A percentile compares a stretch with the other conserved stretches of the same genome.
Evolutionary conservation across 2,329 filamentous ascomycete genomes (phyloP).

Genomic region (Reticulascus tulasneorum): DNA sequence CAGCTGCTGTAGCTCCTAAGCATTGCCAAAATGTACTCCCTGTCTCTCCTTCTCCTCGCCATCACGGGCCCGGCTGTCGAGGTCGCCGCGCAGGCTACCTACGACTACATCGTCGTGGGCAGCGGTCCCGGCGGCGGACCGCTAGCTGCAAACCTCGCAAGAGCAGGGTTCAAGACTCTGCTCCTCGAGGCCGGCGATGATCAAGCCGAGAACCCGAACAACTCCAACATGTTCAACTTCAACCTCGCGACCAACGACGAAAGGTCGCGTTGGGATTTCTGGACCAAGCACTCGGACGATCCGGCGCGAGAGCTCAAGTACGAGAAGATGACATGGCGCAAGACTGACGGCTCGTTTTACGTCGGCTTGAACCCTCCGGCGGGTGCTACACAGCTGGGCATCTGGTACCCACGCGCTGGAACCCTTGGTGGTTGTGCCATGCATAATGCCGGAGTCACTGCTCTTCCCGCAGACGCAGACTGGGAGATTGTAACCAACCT

Average conservation of each 20-base stretch:
- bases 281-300: conserved; percentile 55
- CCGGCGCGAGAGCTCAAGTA: conserved; percentile 37
- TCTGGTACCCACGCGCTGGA: conserved; percentile 41
- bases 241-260: background rate
- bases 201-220: conserved; percentile 32
- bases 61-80: too few species aligned
- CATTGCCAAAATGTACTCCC: too few species aligned
- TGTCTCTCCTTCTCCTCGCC: too few species aligned
- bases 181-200: conserved; percentile 61
- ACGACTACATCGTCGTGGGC: conserved; percentile 64
- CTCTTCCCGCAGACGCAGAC: conserved; percentile 56
- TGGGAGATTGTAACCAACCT: conserved; percentile 52
- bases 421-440: conserved; percentile 48
- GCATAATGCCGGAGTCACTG: conserved; percentile 57
- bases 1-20: too few species aligned
- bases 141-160: conserved; percentile 54
- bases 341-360: conserved; percentile 28
- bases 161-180: conserved; percentile 56
- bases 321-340: conserved; percentile 43
- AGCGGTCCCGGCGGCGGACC: conserved; percentile 59
- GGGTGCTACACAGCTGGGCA: conserved; percentile 35
- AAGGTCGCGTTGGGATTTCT: conserved; percentile 50
- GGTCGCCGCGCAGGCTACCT: conserved; percentile 22
- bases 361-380: conserved; percentile 27
- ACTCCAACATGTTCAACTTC: background rate